Evolutionary conservation across 1,284 basidiomycete species (phyloP).

Genomic region (Boletus sp.): DNA sequence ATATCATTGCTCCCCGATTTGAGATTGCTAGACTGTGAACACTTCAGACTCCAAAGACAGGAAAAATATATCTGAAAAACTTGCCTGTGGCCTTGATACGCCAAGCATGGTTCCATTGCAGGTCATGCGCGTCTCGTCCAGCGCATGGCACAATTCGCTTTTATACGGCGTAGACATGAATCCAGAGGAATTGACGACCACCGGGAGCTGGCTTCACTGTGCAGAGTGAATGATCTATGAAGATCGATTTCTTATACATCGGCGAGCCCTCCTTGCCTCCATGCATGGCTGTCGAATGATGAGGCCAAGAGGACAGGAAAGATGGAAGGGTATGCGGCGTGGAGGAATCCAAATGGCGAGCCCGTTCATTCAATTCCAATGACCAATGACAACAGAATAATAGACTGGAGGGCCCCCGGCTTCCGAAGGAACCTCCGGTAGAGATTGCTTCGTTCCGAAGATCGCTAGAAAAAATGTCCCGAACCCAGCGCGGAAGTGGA

Average conservation of each 20-base stretch:
- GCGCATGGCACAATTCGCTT: constrained; percentile 10
- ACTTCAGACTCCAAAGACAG: background rate
- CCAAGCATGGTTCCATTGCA: background rate
- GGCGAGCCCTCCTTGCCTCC: constrained; percentile 5
- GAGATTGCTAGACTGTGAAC: background rate
- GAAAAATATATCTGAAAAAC: background rate
- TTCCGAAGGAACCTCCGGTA: background rate
- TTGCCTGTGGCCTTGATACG: background rate
- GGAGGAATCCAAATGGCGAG: constrained; percentile 3
- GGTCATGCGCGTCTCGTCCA: background rate
- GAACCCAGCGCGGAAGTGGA: background rate
- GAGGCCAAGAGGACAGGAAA: background rate
- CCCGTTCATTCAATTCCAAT: background rate
- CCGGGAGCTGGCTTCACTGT: no score
- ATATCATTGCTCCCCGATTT: background rate
- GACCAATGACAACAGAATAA: background rate
- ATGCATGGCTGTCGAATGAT: constrained; percentile 3
- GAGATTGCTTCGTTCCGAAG: background rate
- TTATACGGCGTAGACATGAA: constrained; percentile 3
- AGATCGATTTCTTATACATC: background rate
- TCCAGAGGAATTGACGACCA: background rate
- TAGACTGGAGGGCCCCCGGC: no score
- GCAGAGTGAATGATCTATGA: background rate
- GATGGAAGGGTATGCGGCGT: background rate
- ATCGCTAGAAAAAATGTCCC: background rate